Conservation (phyloP, 768 basidiomycete species). For the Fibroporia radiculosa region DNA sequence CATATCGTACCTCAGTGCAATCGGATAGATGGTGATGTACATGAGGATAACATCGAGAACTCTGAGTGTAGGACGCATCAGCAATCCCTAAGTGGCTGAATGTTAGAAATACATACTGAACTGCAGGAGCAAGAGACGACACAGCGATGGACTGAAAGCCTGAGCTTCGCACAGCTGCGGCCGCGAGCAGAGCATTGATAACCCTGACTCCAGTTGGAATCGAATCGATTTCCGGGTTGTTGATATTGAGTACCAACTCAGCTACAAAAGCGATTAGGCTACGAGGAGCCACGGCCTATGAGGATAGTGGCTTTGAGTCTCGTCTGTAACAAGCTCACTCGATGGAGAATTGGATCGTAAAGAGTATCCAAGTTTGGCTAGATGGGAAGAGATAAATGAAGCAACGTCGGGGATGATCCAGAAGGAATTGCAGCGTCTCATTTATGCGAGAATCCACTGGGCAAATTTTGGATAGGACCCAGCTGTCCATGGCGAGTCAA, state of each 20-base stretch:
- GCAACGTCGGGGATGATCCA: slow-evolving; percentile 91
- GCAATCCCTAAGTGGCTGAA: not conserved
- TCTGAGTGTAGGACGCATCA: slow-evolving; percentile 29
- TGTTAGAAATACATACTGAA: slow-evolving; percentile 47
- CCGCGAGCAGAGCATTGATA: slow-evolving; percentile 68
- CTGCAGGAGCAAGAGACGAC: slow-evolving; percentile 68
- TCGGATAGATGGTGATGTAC: slow-evolving; percentile 78
- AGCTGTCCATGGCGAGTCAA: slow-evolving; percentile 39
- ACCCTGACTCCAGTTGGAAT: slow-evolving; percentile 68
- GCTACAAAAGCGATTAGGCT: slow-evolving; percentile 54
- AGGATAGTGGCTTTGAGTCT: not conserved
- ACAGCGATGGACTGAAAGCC: slow-evolving; percentile 75
- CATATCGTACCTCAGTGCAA: slow-evolving; percentile 60
- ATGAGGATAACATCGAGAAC: slow-evolving; percentile 89
- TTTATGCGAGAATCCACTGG: slow-evolving; percentile 48
- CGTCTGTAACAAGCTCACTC: slow-evolving; percentile 42
- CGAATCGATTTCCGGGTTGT: slow-evolving; percentile 54
- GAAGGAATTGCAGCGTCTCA: slow-evolving; percentile 81
- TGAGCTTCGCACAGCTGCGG: slow-evolving; percentile 72
- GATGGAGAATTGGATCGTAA: slow-evolving; percentile 55
- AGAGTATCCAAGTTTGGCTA: slow-evolving; percentile 87
- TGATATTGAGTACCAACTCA: slow-evolving; percentile 83
- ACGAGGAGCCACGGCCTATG: not conserved
- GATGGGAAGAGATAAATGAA: slow-evolving; percentile 87
- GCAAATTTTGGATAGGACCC: slow-evolving; percentile 58